Conservation (phyloP, 306 rosid genomes). For the Lablab purpureus region DNA sequence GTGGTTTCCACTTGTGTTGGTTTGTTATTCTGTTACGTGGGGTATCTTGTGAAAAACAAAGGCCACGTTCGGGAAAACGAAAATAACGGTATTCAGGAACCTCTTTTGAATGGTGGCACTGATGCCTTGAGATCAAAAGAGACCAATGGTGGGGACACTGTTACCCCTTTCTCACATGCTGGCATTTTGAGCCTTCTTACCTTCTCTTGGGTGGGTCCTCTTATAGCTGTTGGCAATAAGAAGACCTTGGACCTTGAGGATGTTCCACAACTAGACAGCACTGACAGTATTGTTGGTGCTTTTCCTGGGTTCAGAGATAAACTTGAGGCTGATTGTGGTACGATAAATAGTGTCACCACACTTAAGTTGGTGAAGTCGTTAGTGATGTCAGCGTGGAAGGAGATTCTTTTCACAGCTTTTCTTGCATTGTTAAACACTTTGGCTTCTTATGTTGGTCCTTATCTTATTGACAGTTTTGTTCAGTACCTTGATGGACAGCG, state of each 20-base stretch:
- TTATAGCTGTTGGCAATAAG: conserved; percentile 54
- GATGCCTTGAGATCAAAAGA: conserved; percentile 35
- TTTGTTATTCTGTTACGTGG: conserved; percentile 51
- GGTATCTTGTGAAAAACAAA: conserved; percentile 43
- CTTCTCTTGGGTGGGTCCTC: conserved; percentile 60
- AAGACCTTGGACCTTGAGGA: conserved; percentile 61
- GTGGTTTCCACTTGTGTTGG: conserved; percentile 44
- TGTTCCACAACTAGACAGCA: conserved; percentile 55
- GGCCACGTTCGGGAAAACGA: background rate
- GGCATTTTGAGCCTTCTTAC: conserved; percentile 62
- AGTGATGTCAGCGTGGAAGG: conserved; percentile 51
- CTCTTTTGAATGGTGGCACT: conserved; percentile 53
- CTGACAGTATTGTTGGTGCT: conserved; percentile 53
- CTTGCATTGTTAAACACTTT: conserved; percentile 36
- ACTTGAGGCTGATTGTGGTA: conserved; percentile 56
- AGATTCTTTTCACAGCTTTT: conserved; percentile 51
- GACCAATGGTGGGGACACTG: conserved; percentile 50
- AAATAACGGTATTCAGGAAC: conserved; percentile 47
- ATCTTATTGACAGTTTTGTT: conserved; percentile 59
- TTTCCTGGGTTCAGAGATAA: conserved; percentile 46
- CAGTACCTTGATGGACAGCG: conserved; percentile 55
- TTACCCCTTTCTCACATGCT: conserved; percentile 64
- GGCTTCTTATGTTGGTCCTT: conserved; percentile 69
- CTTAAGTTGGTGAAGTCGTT: conserved; percentile 53
- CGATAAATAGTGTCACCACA: conserved; percentile 48